A percentile compares a stretch with the other conserved stretches of the same genome.
Evolutionary conservation across 371 early-diverging fungal species (phyloP).

Genomic region (Choanephora cucurbitarum): DNA sequence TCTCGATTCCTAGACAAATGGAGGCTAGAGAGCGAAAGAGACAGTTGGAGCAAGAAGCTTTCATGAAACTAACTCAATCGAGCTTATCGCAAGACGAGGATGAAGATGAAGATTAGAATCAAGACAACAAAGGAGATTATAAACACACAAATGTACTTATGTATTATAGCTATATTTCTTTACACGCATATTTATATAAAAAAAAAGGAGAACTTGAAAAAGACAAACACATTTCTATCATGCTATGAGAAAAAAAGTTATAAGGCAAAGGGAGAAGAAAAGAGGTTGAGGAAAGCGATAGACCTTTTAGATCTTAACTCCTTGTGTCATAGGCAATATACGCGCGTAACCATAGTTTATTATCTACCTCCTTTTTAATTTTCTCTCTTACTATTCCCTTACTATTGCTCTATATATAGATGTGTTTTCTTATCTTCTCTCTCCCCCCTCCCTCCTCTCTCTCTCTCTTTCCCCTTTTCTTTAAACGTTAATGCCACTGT

Average conservation of each 20-base stretch:
- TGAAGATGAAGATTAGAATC: neutral
- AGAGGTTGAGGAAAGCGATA: neutral
- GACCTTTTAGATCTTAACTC: neutral
- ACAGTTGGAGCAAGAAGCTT: constrained; percentile 2
- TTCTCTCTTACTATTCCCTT: too few relatives aligned
- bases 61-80: neutral
- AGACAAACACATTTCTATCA: too few relatives aligned
- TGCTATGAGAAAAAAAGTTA: too few relatives aligned
- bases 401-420: neutral
- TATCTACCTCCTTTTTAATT: neutral
- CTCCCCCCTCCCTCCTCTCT: neutral
- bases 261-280: neutral
- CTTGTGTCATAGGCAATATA: neutral
- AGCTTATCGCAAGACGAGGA: neutral
- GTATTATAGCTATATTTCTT: too few relatives aligned
- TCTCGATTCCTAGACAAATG: constrained; percentile 23
- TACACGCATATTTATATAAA: too few relatives aligned
- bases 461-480: constrained; percentile 1
- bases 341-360: neutral
- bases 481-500: too few relatives aligned
- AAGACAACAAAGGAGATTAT: neutral
- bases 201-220: too few relatives aligned
- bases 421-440: constrained; percentile 6
- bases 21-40: constrained; percentile 12
- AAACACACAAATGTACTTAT: too few relatives aligned